Base-by-base conservation (phyloP, 306 rosid genomes). In the Dalbergia oliveri region DNA sequence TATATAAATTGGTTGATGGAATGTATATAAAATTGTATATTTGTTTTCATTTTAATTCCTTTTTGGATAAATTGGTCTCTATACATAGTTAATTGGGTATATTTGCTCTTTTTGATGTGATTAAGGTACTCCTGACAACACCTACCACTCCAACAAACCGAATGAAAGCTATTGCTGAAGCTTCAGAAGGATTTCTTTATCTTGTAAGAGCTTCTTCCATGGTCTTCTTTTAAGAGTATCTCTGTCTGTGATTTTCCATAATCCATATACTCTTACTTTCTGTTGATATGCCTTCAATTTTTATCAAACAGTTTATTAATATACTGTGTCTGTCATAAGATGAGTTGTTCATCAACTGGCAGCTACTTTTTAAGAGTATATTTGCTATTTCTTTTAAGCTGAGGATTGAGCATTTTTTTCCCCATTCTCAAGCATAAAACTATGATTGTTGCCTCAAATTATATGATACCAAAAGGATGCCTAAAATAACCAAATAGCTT, bases 41-140 rank as follows among this genome's bases (percentile, higher is more conserved):
- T 63, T 4, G 16, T 66, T 57, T 66, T 21, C 13, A 12, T 44
- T 60, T 62, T 15, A 35, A 16, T 41, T 54, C 3, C 21, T 67
- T 18, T 18, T 54, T 56, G 26, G 19, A 21, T 50, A n/a, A 69
- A 47, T 54, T 26, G 33, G 33, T 81, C 12, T 37, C 26, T 8
- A 35, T 63, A 9, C 49, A 31, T 58, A 66, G 33, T 68, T 62
- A 65, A 78, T 80, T 81, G 64, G 66, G 9, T 70, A 34, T 54
- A 53, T 58, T 66, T 78, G 9, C 63, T 73, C 63, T 16, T 26
- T 76, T 64, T 79, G 61, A 74, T 77, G 45, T 78, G 85, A 60
- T 82, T 75, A 71, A 95, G 99, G 98, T 95, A 54, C 88, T 95
- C 50, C 93, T 91, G 57, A 95, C 98, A 15, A 95, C 99, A 58